Conservation (phyloP, 2,329 filamentous ascomycete genomes). For the Fusarium oligoseptatum region DNA sequence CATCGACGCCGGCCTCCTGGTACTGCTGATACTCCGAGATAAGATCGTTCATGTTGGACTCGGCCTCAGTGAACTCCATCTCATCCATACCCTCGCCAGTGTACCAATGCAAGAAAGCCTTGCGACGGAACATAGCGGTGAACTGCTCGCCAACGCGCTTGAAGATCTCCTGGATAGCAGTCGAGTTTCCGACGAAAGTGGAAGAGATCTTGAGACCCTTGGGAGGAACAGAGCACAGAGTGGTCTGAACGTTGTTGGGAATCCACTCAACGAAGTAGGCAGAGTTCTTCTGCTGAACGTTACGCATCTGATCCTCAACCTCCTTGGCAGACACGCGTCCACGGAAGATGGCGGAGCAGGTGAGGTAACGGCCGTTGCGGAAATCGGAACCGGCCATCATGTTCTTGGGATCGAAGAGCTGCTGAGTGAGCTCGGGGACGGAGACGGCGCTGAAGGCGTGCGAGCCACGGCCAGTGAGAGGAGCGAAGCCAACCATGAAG, state of each 20-base stretch:
- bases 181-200: neutral
- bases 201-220: slow-evolving; percentile 3
- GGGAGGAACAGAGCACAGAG: slow-evolving; percentile 1
- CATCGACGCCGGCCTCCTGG: slow-evolving; percentile 3
- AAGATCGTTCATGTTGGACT: slow-evolving; percentile 3
- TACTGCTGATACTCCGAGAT: slow-evolving; percentile 4
- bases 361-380: neutral
- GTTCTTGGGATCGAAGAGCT: slow-evolving; percentile 5
- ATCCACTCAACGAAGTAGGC: slow-evolving; percentile 3
- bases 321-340: neutral
- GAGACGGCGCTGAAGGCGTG: slow-evolving; percentile 1
- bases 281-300: slow-evolving; percentile 6
- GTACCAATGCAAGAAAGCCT: slow-evolving; percentile 4
- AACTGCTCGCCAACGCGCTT: slow-evolving; percentile 2
- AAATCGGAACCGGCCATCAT: slow-evolving; percentile 4
- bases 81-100: slow-evolving; percentile 3
- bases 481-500: slow-evolving; percentile 2
- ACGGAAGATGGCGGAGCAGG: neutral
- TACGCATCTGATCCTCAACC: slow-evolving; percentile 1
- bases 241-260: slow-evolving; percentile 4
- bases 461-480: neutral
- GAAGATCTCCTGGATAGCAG: slow-evolving; percentile 2
- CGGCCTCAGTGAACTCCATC: neutral
- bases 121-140: slow-evolving; percentile 2
- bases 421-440: slow-evolving; percentile 1